A percentile compares a stretch with the other conserved stretches of the same genome.
Conservation (phyloP, 257 asterid genomes). For the Solanum chiquidenum region DNA sequence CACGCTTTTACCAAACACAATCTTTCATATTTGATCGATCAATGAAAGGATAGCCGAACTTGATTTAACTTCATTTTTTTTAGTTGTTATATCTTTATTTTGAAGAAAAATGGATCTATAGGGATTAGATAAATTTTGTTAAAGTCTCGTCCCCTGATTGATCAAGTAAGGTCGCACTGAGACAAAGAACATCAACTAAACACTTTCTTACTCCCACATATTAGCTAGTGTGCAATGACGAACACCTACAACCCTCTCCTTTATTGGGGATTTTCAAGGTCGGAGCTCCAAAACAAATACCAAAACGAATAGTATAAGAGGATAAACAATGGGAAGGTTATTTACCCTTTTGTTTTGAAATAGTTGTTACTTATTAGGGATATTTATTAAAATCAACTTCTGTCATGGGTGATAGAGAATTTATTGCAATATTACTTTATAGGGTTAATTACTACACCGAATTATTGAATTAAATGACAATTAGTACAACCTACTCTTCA, state of each 20-base stretch:
- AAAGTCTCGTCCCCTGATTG: background rate
- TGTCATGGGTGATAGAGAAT: background rate
- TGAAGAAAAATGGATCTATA: background rate
- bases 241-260: background rate
- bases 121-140: background rate
- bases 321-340: background rate
- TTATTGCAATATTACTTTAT: background rate
- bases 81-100: background rate
- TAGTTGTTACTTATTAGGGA: background rate
- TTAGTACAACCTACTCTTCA: background rate
- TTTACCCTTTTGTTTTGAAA: background rate
- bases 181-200: background rate
- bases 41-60: background rate
- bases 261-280: background rate
- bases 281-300: background rate
- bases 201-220: background rate
- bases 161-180: background rate
- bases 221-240: background rate
- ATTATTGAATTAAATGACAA: background rate
- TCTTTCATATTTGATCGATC: background rate
- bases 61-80: background rate
- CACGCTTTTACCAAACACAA: background rate
- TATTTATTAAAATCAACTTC: background rate
- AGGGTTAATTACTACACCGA: background rate
- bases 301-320: background rate